Evolutionary conservation across 306 rosid genomes (phyloP).

Genomic region (Prunus padus): DNA sequence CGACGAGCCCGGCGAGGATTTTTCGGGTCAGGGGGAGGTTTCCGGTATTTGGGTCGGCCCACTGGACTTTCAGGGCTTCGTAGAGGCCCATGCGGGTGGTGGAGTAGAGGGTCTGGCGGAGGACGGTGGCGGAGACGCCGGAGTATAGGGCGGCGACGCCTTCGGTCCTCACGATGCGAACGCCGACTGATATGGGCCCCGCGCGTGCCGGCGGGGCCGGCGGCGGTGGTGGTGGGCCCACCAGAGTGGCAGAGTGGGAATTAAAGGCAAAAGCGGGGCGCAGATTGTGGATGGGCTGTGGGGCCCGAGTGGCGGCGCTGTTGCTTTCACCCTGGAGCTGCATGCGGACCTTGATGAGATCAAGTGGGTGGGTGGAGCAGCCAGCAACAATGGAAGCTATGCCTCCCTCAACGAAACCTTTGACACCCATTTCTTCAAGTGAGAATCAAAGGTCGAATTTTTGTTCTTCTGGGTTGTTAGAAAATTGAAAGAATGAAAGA

Average conservation of each 20-base stretch:
- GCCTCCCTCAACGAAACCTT: constrained; percentile 61
- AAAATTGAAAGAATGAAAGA: constrained; percentile 1
- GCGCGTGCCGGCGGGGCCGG: not conserved
- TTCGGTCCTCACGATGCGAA: constrained; percentile 43
- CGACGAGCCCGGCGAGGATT: constrained; percentile 57
- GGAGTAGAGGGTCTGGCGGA: constrained; percentile 77
- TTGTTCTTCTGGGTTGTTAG: not conserved
- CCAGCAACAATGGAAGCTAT: constrained; percentile 66
- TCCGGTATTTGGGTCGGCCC: constrained; percentile 55
- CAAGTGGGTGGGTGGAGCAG: constrained; percentile 58
- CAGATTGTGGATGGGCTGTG: constrained; percentile 32
- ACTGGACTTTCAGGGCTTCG: constrained; percentile 58
- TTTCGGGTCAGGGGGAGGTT: constrained; percentile 44
- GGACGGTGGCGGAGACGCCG: constrained; percentile 79
- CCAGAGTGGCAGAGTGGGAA: constrained; percentile 28
- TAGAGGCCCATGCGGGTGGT: constrained; percentile 87
- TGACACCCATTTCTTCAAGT: constrained; percentile 34
- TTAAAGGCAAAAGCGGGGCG: constrained; percentile 55
- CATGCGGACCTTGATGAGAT: constrained; percentile 86
- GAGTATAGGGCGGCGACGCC: constrained; percentile 62
- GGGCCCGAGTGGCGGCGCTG: constrained; percentile 25
- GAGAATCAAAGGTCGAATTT: not conserved
- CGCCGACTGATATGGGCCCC: constrained; percentile 57
- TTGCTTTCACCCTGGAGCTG: constrained; percentile 66
- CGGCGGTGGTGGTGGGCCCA: constrained; percentile 10